phyloP scores from a whole-genome alignment of 495 filamentous ascomycete genomes.

The Lichenothelia convexa region DNA sequence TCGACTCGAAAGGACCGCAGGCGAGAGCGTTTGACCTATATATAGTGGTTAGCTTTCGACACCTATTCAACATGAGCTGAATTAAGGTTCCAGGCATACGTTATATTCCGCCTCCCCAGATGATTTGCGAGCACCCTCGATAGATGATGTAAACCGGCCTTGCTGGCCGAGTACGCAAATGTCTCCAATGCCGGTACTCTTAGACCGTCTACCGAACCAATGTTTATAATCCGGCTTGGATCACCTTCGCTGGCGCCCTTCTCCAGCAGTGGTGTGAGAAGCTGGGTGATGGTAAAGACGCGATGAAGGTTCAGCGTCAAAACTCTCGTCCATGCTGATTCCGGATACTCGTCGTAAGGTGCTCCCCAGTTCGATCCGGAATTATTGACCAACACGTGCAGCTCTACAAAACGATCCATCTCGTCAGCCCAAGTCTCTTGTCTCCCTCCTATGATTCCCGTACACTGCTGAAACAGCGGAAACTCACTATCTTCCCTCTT shows the following conservation, averaged over 20 bases:
- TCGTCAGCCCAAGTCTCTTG: not conserved
- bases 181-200: conserved; percentile 50
- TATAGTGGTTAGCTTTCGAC: no score
- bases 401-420: conserved; percentile 31
- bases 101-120: conserved; percentile 50
- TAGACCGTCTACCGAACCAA: conserved; percentile 54
- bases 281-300: conserved; percentile 61
- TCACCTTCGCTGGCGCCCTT: conserved; percentile 26
- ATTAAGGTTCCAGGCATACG: no score
- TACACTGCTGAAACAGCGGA: no score
- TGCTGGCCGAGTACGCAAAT: conserved; percentile 56
- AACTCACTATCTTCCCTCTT: conserved; percentile 40
- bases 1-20: conserved; percentile 64
- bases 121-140: conserved; percentile 53
- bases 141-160: conserved; percentile 58
- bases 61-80: no score
- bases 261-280: conserved; percentile 54
- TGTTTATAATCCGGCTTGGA: conserved; percentile 55
- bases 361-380: conserved; percentile 59
- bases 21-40: conserved; percentile 63
- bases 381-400: conserved; percentile 69
- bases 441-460: no score
- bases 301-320: conserved; percentile 66
- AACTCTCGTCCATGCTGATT: conserved; percentile 49
- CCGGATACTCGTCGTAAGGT: conserved; percentile 45